phyloP scores from a whole-genome alignment of 139 green algal genomes.

The Haematococcus lacustris region DNA sequence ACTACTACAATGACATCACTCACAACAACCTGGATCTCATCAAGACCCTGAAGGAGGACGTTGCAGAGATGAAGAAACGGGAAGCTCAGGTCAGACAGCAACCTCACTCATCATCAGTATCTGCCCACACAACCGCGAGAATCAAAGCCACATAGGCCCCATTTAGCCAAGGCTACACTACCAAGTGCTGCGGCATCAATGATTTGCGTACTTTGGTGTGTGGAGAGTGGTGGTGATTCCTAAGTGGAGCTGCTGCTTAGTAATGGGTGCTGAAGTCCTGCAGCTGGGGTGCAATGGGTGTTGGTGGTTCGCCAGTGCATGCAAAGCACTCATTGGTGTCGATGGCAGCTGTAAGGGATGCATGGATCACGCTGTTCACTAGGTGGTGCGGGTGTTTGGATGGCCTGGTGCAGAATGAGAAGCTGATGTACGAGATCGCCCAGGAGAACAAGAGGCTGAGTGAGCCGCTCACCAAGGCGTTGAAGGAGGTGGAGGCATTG shows the following conservation, averaged over 20 bases:
- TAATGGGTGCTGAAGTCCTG: background rate
- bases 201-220: background rate
- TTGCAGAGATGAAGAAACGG: slow-evolving; percentile 81
- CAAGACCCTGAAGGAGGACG: slow-evolving; percentile 85
- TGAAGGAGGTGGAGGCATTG: slow-evolving; percentile 73
- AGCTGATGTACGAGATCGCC: slow-evolving; percentile 76
- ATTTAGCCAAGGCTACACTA: too few relatives aligned
- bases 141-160: too few relatives aligned
- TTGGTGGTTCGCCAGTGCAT: background rate
- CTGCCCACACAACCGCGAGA: background rate
- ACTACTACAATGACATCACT: slow-evolving; percentile 93
- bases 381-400: too few relatives aligned
- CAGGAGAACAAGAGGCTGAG: slow-evolving; percentile 84
- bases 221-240: background rate
- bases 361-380: too few relatives aligned
- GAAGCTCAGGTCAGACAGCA: slow-evolving; percentile 52
- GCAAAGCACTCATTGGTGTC: background rate
- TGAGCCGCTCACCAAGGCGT: slow-evolving; percentile 70
- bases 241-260: background rate
- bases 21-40: slow-evolving; percentile 92
- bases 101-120: too few relatives aligned
- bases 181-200: background rate
- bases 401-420: slow-evolving; percentile 66
- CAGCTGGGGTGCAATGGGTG: background rate
- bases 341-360: background rate